Evolutionary conservation across 179 eudicot genomes (phyloP).

Genomic region (Beta macrorhiza): DNA sequence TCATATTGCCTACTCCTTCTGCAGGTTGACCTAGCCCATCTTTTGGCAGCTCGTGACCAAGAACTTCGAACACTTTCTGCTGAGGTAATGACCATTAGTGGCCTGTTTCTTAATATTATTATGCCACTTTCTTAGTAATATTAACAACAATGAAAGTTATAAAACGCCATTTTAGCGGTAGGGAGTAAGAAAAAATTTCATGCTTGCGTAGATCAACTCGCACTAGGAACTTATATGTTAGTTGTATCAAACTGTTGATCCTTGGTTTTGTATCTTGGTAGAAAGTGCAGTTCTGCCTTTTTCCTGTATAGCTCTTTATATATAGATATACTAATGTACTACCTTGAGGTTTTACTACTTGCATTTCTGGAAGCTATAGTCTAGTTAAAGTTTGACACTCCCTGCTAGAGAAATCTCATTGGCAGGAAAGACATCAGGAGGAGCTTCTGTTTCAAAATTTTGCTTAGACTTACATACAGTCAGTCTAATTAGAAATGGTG

Average conservation of each 20-base stretch:
- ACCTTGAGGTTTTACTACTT: background rate
- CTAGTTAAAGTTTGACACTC: background rate
- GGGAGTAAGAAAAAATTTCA: background rate
- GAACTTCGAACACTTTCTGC: constrained; percentile 96
- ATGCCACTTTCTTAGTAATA: background rate
- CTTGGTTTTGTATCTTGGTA: background rate
- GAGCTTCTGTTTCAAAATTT: background rate
- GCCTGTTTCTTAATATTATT: background rate
- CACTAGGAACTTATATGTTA: background rate
- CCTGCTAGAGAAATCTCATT: background rate
- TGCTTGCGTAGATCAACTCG: background rate
- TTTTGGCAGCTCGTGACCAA: constrained; percentile 97
- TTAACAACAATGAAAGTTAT: background rate
- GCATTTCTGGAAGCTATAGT: background rate
- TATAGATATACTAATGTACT: no score
- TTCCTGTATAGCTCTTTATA: no score
- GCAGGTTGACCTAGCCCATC: constrained; percentile 97
- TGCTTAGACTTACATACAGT: background rate
- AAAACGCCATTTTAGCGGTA: background rate
- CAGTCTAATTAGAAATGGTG: background rate
- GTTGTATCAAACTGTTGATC: background rate
- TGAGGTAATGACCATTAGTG: constrained; percentile 55
- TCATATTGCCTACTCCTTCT: constrained; percentile 23
- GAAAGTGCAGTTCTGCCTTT: background rate
- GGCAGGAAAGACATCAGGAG: background rate